Base-by-base conservation (phyloP, 352 stramenopile species). In the Phytophthora europaea region DNA sequence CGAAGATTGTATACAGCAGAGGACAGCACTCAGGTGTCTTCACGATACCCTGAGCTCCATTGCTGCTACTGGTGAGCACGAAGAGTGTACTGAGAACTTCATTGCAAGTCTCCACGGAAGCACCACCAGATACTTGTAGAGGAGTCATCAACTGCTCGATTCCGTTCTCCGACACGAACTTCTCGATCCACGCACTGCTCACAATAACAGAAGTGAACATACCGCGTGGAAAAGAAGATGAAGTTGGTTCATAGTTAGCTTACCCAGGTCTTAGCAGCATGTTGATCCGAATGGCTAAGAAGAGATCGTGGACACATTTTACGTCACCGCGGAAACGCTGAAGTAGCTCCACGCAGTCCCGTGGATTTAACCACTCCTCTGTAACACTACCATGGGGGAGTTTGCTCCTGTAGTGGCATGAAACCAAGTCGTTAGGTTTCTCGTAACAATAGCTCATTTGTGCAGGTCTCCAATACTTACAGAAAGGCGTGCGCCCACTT, bases 401-500 rank as follows among this genome's bases (percentile, higher is more conserved):
- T 20, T 90, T 88, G 62, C 76, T 84, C 65, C 82, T 87, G 28
- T 4, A 57, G 22, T 47, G 12, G 10, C 15, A 31, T 48, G 8
- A 55, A 55, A 22, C 9, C 4, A 55, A 20, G 6, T 20, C 3
- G 45, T 75, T 52, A 69, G n/a, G 8, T 45, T 53, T 28, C 18
- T 28, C n/a, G 20, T 28, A 53, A 8, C 15, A 50, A 50, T 4
- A 23, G 15, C 18, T 50, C 22, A 2, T 33, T 51, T 36, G 22
- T 47, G n/a, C 36, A 62, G 23, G 31, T 40, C 4, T 48, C 4
- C 33, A 38, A 23, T 53, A 83, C 83, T 79, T 78, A 91, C 79
- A 94, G 58, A 66, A 85, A 90, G n/a, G 81, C 59, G 67, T 91
- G 91, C 56, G 86, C 80, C 87, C 87, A 94, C 79, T 94, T 93